Conservation (phyloP, 2,329 filamentous ascomycete species). For the Hymenoscyphus fraxineus region DNA sequence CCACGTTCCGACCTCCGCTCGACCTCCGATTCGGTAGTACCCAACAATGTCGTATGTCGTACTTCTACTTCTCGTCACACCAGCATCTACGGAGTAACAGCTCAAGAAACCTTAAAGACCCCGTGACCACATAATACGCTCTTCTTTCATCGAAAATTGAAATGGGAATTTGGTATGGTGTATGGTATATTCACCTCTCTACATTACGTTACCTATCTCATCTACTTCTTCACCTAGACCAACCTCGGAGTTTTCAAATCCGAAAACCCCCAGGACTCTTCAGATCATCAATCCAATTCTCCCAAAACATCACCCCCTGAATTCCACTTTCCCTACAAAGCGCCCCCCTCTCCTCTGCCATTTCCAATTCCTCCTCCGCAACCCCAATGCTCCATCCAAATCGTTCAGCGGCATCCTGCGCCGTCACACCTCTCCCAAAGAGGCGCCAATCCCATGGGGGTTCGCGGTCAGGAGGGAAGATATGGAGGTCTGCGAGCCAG, state of each 20-base stretch:
- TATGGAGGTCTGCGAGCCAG: slow-evolving; percentile 74
- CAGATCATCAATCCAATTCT: slow-evolving; percentile 52
- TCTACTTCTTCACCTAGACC: too few relatives aligned
- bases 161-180: background rate
- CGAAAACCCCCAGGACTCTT: slow-evolving; percentile 11
- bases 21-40: background rate
- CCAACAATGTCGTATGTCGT: background rate
- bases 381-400: slow-evolving; percentile 98
- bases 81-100: background rate
- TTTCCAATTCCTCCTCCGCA: slow-evolving; percentile 89
- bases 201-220: slow-evolving; percentile 12
- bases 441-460: slow-evolving; percentile 70
- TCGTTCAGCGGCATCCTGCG: slow-evolving; percentile 79
- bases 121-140: slow-evolving; percentile 1
- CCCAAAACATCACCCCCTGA: slow-evolving; percentile 90
- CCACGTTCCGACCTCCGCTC: background rate
- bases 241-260: too few relatives aligned
- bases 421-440: slow-evolving; percentile 83
- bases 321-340: slow-evolving; percentile 89
- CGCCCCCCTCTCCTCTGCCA: slow-evolving; percentile 88
- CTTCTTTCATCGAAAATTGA: background rate
- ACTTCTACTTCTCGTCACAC: background rate
- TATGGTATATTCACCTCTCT: background rate
- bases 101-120: background rate
- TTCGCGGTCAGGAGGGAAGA: slow-evolving; percentile 59